Conservation (phyloP, 495 filamentous ascomycete genomes). For the Saxophila tyrrhenica region DNA sequence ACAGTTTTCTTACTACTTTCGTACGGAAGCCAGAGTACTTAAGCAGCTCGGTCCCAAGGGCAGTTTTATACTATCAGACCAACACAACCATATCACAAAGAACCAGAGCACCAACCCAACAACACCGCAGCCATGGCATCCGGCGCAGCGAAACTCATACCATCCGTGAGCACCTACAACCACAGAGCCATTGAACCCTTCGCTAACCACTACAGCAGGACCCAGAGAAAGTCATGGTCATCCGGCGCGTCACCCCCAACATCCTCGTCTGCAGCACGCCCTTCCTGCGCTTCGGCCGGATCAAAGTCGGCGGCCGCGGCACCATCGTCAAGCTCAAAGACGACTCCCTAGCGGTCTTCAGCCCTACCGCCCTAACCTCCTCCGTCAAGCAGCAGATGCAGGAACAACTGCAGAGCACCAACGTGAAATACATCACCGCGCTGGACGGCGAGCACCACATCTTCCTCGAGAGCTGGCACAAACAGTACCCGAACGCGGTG, state of each 20-base stretch:
- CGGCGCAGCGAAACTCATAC: constrained; percentile 41
- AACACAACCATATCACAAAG: neutral
- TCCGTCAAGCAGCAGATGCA: constrained; percentile 40
- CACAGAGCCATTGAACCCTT: neutral
- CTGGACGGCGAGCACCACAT: constrained; percentile 89
- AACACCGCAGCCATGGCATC: constrained; percentile 26
- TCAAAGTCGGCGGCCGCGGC: constrained; percentile 77
- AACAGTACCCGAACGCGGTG: constrained; percentile 62
- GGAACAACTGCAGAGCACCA: constrained; percentile 42
- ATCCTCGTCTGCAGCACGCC: constrained; percentile 75
- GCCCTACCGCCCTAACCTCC: constrained; percentile 69
- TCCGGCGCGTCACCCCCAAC: constrained; percentile 67
- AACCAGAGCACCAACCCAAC: neutral
- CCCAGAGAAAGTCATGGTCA: constrained; percentile 72
- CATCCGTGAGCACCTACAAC: constrained; percentile 19
- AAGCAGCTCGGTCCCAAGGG: neutral
- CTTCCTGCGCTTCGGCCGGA: constrained; percentile 66
- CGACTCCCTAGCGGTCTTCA: constrained; percentile 80
- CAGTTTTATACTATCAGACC: neutral
- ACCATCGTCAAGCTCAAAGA: constrained; percentile 72
- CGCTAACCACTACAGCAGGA: constrained; percentile 27
- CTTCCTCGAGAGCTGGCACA: constrained; percentile 71
- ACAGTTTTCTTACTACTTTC: neutral
- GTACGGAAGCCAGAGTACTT: neutral
- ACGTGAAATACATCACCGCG: constrained; percentile 74